These are phyloP conservation scores for Passiflora organensis DNA, from an alignment of 345 rosid species.

Conservation along the genomic window DNA sequence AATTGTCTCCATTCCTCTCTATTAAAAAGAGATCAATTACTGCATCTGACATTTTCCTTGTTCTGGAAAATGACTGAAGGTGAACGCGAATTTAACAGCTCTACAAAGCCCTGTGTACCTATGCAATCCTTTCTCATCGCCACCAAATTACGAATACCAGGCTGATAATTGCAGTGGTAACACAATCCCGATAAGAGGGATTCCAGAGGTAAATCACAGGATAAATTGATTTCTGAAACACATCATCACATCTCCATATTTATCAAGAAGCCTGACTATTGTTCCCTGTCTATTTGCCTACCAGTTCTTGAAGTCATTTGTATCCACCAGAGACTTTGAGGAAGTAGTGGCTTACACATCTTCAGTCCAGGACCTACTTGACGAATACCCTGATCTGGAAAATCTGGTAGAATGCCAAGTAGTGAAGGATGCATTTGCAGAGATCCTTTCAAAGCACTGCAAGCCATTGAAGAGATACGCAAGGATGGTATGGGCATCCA, in stretches of 20 bases:
- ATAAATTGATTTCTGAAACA: background rate
- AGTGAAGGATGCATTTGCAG: constrained; percentile 51
- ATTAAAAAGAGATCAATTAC: too few relatives aligned
- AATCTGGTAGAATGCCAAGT: constrained; percentile 44
- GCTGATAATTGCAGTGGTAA: constrained; percentile 43
- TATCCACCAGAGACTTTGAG: constrained; percentile 27
- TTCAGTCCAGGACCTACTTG: constrained; percentile 45
- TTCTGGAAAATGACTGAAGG: constrained; percentile 35
- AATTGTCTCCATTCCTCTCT: too few relatives aligned
- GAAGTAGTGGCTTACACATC: constrained; percentile 42
- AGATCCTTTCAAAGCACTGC: constrained; percentile 46
- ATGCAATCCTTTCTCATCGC: constrained; percentile 70
- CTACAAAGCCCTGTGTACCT: constrained; percentile 24
- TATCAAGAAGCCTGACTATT: background rate
- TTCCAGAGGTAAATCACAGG: constrained; percentile 39
- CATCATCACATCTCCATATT: too few relatives aligned
- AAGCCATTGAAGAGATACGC: constrained; percentile 42
- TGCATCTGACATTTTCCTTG: background rate
- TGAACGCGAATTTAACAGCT: constrained; percentile 48
- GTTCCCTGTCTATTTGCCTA: background rate
- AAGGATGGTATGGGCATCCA: constrained; percentile 44
- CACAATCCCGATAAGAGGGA: constrained; percentile 43
- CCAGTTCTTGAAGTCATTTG: too few relatives aligned
- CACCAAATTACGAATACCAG: constrained; percentile 47
- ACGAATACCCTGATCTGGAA: constrained; percentile 55